Conservation (phyloP, 176 grass and related monocot species). For the Triticum urartu region DNA sequence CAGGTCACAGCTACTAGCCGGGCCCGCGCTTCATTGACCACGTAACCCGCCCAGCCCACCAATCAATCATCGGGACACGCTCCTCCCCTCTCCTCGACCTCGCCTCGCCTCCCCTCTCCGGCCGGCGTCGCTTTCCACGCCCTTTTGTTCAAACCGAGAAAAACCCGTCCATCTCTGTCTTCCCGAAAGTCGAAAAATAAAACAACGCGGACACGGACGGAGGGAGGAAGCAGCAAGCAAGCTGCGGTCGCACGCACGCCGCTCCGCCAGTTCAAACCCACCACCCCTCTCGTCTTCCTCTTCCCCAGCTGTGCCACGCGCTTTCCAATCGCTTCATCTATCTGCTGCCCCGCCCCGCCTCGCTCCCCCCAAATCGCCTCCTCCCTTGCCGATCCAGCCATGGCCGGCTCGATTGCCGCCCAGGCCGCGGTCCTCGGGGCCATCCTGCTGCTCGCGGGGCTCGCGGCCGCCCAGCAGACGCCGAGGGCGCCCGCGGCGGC, state of each 20-base stretch:
- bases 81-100: constrained; percentile 24
- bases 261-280: constrained; percentile 63
- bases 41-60: too few relatives aligned
- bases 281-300: background rate
- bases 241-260: constrained; percentile 32
- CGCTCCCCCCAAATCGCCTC: background rate
- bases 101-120: constrained; percentile 7
- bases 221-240: constrained; percentile 27
- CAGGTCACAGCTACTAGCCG: background rate
- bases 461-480: constrained; percentile 1
- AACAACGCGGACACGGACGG: background rate
- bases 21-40: background rate
- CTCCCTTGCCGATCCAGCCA: constrained; percentile 32
- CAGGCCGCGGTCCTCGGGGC: constrained; percentile 24
- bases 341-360: constrained; percentile 22
- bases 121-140: constrained; percentile 43
- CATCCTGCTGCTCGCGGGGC: constrained; percentile 38
- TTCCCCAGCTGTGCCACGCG: constrained; percentile 48
- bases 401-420: constrained; percentile 27
- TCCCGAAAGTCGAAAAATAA: background rate
- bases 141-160: constrained; percentile 33
- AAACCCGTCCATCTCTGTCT: constrained; percentile 3
- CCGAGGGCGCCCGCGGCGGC: constrained; percentile 12
- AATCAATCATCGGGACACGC: constrained; percentile 23
- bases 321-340: constrained; percentile 59